A percentile compares a stretch with the other conserved stretches of the same genome.
Conservation (phyloP, 2,329 filamentous ascomycete species). For the Calonectria pteridis region DNA sequence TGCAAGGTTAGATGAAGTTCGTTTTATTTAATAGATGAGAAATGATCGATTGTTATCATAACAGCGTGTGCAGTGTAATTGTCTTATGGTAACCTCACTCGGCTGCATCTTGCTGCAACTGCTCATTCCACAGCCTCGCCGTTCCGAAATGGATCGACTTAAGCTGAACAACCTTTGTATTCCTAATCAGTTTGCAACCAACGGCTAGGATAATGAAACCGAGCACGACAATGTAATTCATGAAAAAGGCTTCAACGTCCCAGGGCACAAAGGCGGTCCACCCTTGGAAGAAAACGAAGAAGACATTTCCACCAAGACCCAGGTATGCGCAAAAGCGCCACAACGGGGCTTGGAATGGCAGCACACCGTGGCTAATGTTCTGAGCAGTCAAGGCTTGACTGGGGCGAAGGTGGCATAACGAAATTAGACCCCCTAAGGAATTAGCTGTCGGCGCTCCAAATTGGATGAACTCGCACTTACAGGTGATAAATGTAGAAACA, state of each 20-base stretch:
- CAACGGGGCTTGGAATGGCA: conserved; percentile 19
- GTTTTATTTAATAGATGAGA: background rate
- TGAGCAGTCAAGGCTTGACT: conserved; percentile 18
- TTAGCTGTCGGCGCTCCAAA: background rate
- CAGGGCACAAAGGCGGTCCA: conserved; percentile 12
- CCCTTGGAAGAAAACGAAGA: conserved; percentile 11
- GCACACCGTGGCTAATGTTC: conserved; percentile 17
- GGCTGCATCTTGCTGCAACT: background rate
- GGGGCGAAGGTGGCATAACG: conserved; percentile 22
- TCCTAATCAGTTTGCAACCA: background rate
- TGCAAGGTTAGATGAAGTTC: background rate
- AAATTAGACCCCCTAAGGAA: conserved; percentile 11
- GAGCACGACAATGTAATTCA: conserved; percentile 11
- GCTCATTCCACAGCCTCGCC: conserved; percentile 1
- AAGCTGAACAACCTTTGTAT: background rate
- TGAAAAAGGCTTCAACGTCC: conserved; percentile 5
- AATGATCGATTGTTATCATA: background rate
- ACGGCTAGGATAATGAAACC: background rate
- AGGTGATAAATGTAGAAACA: conserved; percentile 17
- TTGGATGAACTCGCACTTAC: background rate
- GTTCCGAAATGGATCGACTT: conserved; percentile 2
- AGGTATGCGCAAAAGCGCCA: conserved; percentile 15
- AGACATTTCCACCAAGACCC: background rate
- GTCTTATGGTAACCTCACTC: background rate
- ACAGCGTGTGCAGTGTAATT: background rate